Percentiles rank a stretch among this genome's conserved stretches.
Evolutionary conservation across 2,329 filamentous ascomycete genomes (phyloP).

Genomic region (Colletotrichum sp.): DNA sequence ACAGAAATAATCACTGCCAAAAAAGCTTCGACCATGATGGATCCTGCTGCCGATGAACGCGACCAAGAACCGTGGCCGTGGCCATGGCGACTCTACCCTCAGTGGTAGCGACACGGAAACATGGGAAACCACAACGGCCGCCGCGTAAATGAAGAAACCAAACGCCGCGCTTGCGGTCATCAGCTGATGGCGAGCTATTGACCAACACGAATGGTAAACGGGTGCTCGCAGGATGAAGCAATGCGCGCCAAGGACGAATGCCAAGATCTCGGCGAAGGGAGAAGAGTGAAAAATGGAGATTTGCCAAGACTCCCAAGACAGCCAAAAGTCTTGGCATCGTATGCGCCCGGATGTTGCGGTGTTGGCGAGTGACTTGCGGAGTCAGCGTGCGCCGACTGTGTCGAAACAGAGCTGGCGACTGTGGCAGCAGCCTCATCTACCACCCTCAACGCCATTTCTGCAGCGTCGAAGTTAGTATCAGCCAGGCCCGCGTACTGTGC

Average conservation of each 20-base stretch:
- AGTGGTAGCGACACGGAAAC: not conserved
- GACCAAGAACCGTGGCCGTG: not conserved
- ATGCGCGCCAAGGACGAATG: slow-evolving; percentile 12
- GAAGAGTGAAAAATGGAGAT: slow-evolving; percentile 13
- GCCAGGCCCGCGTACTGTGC: not conserved
- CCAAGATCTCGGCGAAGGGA: slow-evolving; percentile 19
- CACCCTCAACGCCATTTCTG: rapidly evolving
- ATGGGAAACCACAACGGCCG: not conserved
- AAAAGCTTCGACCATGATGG: not conserved
- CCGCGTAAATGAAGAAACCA: not conserved
- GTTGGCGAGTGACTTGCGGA: slow-evolving; percentile 1
- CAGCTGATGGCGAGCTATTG: slow-evolving; percentile 16
- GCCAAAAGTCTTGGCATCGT: slow-evolving; percentile 21
- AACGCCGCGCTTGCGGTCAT: slow-evolving; percentile 6
- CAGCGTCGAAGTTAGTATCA: not conserved
- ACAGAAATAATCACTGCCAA: not conserved
- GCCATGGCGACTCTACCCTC: not conserved
- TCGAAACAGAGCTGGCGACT: not conserved
- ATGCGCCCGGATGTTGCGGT: slow-evolving; percentile 22
- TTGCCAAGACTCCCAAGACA: slow-evolving; percentile 22
- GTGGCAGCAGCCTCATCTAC: not conserved
- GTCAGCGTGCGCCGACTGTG: not conserved
- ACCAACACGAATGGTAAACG: slow-evolving; percentile 10
- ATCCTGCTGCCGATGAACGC: not conserved
- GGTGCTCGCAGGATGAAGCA: slow-evolving; percentile 19